A percentile compares a stretch with the other conserved stretches of the same genome.
These are phyloP conservation scores for Acmispon strigosus DNA, from an alignment of 306 rosid genomes.

Conservation along the genomic window DNA sequence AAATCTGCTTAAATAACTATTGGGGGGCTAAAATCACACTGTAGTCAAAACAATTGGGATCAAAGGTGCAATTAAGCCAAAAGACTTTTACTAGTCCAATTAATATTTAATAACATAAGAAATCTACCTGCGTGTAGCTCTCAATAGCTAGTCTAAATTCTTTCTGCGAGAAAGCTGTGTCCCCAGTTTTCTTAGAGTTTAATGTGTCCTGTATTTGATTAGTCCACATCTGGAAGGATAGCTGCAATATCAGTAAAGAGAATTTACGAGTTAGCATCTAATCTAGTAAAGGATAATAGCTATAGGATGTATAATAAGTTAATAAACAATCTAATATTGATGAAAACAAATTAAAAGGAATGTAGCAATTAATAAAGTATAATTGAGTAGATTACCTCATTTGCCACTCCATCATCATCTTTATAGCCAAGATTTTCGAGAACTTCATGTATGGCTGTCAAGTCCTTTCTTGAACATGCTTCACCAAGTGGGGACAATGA, in stretches of 20 bases:
- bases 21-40: no score
- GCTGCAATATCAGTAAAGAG: constrained; percentile 28
- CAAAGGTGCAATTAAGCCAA: no score
- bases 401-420: constrained; percentile 71
- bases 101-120: neutral
- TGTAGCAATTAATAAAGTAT: neutral
- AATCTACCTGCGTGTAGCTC: constrained; percentile 58
- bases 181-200: constrained; percentile 65
- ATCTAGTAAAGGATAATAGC: neutral
- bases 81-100: neutral
- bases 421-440: constrained; percentile 58
- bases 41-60: no score
- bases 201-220: constrained; percentile 71
- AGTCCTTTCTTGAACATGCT: constrained; percentile 74
- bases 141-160: constrained; percentile 57
- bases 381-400: constrained; percentile 46
- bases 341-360: neutral
- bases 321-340: neutral
- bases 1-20: no score
- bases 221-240: constrained; percentile 79
- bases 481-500: constrained; percentile 67
- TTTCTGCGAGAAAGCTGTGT: constrained; percentile 53
- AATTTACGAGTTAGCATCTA: constrained; percentile 12
- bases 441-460: constrained; percentile 75
- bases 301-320: neutral